phyloP scores from a whole-genome alignment of 1,139 yeast genomes.

The Protomyces inouyei region DNA sequence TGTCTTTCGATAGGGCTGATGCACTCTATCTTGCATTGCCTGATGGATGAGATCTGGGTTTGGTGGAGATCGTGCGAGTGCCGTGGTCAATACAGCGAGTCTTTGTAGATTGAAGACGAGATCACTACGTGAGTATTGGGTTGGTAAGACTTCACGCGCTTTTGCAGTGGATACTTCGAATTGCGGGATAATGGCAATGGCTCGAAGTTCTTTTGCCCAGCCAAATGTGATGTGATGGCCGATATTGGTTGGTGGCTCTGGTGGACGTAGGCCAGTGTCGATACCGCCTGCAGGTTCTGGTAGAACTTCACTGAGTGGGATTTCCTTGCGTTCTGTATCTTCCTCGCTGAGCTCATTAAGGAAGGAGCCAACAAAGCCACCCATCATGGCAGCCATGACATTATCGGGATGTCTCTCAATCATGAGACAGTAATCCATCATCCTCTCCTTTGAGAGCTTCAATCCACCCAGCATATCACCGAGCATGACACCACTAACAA shows the following conservation, averaged over 20 bases:
- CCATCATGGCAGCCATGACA: constrained; percentile 98
- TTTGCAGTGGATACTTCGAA: constrained; percentile 92
- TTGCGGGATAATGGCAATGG: constrained; percentile 85
- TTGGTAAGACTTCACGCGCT: constrained; percentile 83
- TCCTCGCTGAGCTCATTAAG: constrained; percentile 69
- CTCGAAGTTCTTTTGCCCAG: constrained; percentile 76
- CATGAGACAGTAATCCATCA: constrained; percentile 91
- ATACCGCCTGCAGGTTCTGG: constrained; percentile 71
- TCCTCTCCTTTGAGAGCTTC: constrained; percentile 66
- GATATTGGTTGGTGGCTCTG: constrained; percentile 76
- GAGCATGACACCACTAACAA: constrained; percentile 91
- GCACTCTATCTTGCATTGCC: constrained; percentile 94
- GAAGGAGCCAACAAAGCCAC: constrained; percentile 95
- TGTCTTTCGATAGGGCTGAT: constrained; percentile 83
- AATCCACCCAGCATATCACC: constrained; percentile 80
- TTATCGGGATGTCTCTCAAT: constrained; percentile 98
- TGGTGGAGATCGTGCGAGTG: constrained; percentile 77
- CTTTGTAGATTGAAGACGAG: constrained; percentile 83
- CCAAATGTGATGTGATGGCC: constrained; percentile 85
- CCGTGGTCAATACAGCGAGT: constrained; percentile 69
- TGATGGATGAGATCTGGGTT: constrained; percentile 77
- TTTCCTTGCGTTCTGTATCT: constrained; percentile 68
- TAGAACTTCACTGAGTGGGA: constrained; percentile 76
- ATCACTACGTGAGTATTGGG: constrained; percentile 71
- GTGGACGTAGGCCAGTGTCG: constrained; percentile 63